phyloP scores from a whole-genome alignment of 352 stramenopile species.

The Phytophthora cactorum region DNA sequence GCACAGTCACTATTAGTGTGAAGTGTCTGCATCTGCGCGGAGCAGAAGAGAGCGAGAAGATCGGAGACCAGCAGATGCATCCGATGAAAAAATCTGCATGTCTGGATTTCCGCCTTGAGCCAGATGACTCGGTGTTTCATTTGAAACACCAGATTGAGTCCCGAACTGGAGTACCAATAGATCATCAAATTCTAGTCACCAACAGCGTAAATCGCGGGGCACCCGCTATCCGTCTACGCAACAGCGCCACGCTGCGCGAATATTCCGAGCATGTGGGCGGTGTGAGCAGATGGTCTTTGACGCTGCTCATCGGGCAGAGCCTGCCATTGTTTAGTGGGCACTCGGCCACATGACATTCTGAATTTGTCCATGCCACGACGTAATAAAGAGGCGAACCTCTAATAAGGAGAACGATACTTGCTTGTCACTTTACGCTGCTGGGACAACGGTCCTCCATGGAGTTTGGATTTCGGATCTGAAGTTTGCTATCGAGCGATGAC shows the following conservation, averaged over 20 bases:
- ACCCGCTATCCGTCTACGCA: constrained; percentile 35
- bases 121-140: constrained; percentile 30
- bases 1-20: constrained; percentile 28
- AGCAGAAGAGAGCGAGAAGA: constrained; percentile 6
- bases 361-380: constrained; percentile 1
- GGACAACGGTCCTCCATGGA: background rate
- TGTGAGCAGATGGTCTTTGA: constrained; percentile 33
- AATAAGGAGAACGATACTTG: background rate
- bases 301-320: constrained; percentile 42
- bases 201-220: constrained; percentile 10
- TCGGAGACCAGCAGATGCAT: constrained; percentile 12
- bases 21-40: constrained; percentile 27
- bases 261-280: constrained; percentile 24
- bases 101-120: constrained; percentile 29
- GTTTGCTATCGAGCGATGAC: constrained; percentile 9
- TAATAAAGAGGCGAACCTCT: too few species aligned
- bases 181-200: constrained; percentile 41
- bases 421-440: background rate
- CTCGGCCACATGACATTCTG: constrained; percentile 14
- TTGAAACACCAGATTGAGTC: constrained; percentile 40
- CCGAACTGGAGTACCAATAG: constrained; percentile 23
- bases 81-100: constrained; percentile 3
- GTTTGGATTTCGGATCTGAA: background rate
- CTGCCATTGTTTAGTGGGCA: constrained; percentile 23
- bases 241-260: constrained; percentile 26